Conservation (phyloP, 805 yeast genomes). For the Zygoascus bituminiphila region DNA sequence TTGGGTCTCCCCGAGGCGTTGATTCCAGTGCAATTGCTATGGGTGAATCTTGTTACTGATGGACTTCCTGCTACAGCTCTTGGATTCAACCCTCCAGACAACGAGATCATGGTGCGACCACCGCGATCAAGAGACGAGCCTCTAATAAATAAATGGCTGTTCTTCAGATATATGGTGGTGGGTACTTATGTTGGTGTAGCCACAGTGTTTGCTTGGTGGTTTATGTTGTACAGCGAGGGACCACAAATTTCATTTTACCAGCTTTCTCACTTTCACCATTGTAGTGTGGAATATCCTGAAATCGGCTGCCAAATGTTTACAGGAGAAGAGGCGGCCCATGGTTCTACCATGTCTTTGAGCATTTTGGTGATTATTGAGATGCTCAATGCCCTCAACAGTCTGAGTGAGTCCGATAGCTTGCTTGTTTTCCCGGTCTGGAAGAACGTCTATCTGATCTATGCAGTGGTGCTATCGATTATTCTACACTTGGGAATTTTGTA, state of each 20-base stretch:
- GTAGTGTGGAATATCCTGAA: conserved; percentile 26
- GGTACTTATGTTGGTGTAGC: conserved; percentile 36
- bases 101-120: conserved; percentile 32
- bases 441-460: conserved; percentile 32
- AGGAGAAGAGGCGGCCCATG: conserved; percentile 23
- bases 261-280: conserved; percentile 32
- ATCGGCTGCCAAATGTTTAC: conserved; percentile 32
- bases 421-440: conserved; percentile 34
- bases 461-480: conserved; percentile 30
- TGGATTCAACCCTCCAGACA: conserved; percentile 40
- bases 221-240: conserved; percentile 28
- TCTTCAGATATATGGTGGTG: conserved; percentile 33
- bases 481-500: conserved; percentile 31
- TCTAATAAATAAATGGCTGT: conserved; percentile 32
- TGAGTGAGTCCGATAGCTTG: conserved; percentile 33
- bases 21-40: conserved; percentile 49
- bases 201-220: conserved; percentile 37
- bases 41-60: conserved; percentile 51
- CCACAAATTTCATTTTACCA: conserved; percentile 31
- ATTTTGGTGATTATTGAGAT: conserved; percentile 35
- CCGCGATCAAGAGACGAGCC: conserved; percentile 35
- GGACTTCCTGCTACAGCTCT: conserved; percentile 55
- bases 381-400: conserved; percentile 35
- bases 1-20: conserved; percentile 46
- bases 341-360: conserved; percentile 35